Evolutionary conservation across 2,329 filamentous ascomycete species (phyloP).

Genomic region (Dactylellina leptospora): DNA sequence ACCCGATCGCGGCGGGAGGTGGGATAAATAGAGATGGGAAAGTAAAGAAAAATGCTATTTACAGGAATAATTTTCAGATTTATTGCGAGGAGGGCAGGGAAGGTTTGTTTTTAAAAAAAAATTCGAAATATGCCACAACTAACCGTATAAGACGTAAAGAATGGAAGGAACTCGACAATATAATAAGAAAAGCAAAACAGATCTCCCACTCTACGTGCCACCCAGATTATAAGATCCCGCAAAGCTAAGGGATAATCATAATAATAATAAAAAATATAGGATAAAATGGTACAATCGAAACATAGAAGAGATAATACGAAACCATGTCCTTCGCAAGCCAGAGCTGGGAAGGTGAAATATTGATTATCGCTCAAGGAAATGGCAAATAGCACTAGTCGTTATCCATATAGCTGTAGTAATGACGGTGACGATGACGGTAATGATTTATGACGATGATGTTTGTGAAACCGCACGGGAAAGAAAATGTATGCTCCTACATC

Average conservation of each 20-base stretch:
- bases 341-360: no score
- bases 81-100: no score
- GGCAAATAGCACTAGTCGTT: conserved; percentile 11
- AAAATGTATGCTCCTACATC: conserved; percentile 14
- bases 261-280: not conserved
- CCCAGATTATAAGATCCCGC: not conserved
- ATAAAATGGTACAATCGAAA: not conserved
- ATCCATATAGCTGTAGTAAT: conserved; percentile 4
- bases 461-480: not conserved
- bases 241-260: not conserved
- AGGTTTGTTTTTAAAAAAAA: no score
- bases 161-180: no score
- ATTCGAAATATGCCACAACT: no score
- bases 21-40: no score
- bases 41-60: no score
- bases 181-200: no score
- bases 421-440: conserved; percentile 7
- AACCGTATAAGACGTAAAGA: no score
- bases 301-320: not conserved
- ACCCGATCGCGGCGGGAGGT: no score
- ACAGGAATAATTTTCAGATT: no score
- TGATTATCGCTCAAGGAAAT: not conserved
- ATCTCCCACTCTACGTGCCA: not conserved
- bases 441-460: conserved; percentile 2
- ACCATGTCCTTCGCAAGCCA: not conserved